Percentiles rank a stretch among this genome's conserved stretches.
Evolutionary conservation across 2,329 filamentous ascomycete species (phyloP).

Genomic region (Fusarium chaquense): DNA sequence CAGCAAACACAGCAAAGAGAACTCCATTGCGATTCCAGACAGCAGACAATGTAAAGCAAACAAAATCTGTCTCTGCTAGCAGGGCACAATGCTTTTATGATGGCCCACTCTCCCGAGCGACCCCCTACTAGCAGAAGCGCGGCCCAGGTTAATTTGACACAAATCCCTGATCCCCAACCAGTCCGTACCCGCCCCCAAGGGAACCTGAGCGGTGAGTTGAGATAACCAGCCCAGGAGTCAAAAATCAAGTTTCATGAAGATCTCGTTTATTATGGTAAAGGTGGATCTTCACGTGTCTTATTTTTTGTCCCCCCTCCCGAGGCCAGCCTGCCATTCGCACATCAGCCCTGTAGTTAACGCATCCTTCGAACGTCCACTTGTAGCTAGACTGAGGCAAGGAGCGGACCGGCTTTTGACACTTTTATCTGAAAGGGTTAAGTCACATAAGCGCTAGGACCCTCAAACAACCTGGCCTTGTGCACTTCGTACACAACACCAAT

Average conservation of each 20-base stretch:
- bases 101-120: background rate
- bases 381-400: too few species aligned
- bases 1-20: conserved; percentile 1
- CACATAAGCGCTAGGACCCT: background rate
- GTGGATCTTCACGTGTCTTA: too few species aligned
- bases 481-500: background rate
- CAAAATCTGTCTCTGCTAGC: background rate
- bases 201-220: background rate
- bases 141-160: background rate
- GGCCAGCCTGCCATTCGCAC: too few species aligned
- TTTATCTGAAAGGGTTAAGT: background rate
- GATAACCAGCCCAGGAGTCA: background rate
- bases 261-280: too few species aligned
- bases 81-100: background rate
- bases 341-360: too few species aligned
- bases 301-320: too few species aligned
- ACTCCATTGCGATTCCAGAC: conserved; percentile 1
- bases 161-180: background rate
- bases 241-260: too few species aligned
- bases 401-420: background rate
- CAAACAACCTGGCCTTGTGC: background rate
- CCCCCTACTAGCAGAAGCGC: background rate
- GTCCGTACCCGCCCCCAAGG: background rate
- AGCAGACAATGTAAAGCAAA: background rate
- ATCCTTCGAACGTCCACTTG: too few species aligned